Base-by-base conservation (phyloP, 1,139 yeast species). In the Geotrichum bryndzae region DNA sequence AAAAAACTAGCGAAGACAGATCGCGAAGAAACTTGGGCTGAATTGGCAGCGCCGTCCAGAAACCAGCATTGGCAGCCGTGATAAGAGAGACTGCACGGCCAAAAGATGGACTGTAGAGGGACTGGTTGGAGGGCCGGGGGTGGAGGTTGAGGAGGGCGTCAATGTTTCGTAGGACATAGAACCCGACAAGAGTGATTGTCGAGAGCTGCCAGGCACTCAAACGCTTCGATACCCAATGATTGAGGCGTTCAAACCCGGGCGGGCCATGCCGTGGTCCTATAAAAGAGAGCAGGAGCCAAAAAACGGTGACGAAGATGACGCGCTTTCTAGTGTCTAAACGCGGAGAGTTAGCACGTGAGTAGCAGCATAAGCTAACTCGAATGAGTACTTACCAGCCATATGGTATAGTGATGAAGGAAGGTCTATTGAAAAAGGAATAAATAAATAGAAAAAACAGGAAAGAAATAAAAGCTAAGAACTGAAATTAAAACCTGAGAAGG, bases 201-300 rank as follows among this genome's bases (percentile, higher is more conserved):
- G 64, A 65, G 45, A 65, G 63, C 51, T 65, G 67, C 67, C 67
- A 65, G 18, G 67, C 64, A 11, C 64, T 58, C 29, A 65, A 51
- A 23, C 64, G 60, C 27, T 57, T 56, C 3, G 66, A 56, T 5
- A 61, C 57, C 52, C 62, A 63, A 29, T 50, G 61, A 48, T 61
- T 62, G 46, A 64, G 31, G 3, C 53, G 53, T 23, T 59, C 58
- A 51, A 65, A 60, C 0, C 66, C 66, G 1, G 66, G 65, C 1
- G 65, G 67, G 1, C 67, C 67, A 22, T 62, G 64, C 23, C 63
- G 54, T n/a, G 66, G 65, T 13, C 67, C 67, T 4, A 63, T 41
- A 15, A 63, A 54, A n/a, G 66, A 56, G 22, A 63, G 52, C 31
- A 63, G 52, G 54, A 62, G 59, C 66, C 66, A 65, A 27, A 59